Evolutionary conservation across 2,329 filamentous ascomycete species (phyloP).

Genomic region (Stagonosporopsis chrysanthemi): DNA sequence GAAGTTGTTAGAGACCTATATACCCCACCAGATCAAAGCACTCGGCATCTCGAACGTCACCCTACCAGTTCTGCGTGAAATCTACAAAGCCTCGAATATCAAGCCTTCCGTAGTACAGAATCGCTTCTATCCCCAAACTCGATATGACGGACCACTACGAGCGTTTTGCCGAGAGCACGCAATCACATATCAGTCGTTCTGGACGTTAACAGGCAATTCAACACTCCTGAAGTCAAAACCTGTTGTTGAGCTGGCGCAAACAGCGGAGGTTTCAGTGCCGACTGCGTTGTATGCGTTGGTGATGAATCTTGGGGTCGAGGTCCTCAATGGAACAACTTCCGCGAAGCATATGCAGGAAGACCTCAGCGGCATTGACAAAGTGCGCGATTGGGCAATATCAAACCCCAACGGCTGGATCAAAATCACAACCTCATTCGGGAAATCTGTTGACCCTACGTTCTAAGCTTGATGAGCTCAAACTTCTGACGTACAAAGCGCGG

Average conservation of each 20-base stretch:
- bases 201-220: constrained; percentile 68
- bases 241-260: constrained; percentile 60
- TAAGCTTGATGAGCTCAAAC: not conserved
- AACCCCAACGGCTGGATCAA: constrained; percentile 58
- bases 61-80: constrained; percentile 62
- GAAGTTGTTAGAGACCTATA: constrained; percentile 70
- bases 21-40: constrained; percentile 68
- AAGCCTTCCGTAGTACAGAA: constrained; percentile 77
- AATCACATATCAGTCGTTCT: constrained; percentile 67
- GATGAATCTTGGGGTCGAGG: constrained; percentile 58
- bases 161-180: constrained; percentile 60
- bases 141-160: constrained; percentile 68
- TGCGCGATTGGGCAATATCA: constrained; percentile 54
- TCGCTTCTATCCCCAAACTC: constrained; percentile 68
- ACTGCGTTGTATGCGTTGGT: constrained; percentile 66
- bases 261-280: constrained; percentile 52
- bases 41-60: constrained; percentile 80
- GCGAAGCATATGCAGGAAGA: constrained; percentile 61
- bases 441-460: not conserved
- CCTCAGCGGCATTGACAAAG: constrained; percentile 53
- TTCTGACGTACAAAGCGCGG: no score
- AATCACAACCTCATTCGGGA: not conserved
- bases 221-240: constrained; percentile 56
- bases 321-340: constrained; percentile 66
- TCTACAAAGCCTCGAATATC: constrained; percentile 58